These are phyloP conservation scores for Colletotrichum camelliae DNA, from an alignment of 2,329 filamentous ascomycete species.

Conservation along the genomic window DNA sequence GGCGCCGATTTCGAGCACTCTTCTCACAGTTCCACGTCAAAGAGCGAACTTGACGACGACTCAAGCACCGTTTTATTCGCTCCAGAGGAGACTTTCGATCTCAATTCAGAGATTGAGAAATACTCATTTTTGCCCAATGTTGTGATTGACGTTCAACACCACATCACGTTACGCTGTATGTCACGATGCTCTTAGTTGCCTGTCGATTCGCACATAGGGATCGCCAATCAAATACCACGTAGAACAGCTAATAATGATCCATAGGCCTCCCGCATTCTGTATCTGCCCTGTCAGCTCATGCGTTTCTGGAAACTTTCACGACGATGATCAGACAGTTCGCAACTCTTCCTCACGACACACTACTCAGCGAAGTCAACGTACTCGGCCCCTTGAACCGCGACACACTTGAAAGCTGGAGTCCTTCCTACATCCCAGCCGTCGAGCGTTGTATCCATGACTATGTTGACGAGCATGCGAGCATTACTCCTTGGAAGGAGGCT, in stretches of 20 bases:
- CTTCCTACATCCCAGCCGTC: background rate
- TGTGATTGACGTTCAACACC: background rate
- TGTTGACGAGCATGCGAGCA: background rate
- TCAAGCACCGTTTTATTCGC: background rate
- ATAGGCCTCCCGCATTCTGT: background rate
- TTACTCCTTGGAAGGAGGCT: background rate
- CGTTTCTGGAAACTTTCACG: background rate
- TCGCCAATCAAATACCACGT: background rate
- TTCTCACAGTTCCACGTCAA: background rate
- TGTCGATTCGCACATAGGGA: background rate
- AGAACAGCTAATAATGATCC: accelerated
- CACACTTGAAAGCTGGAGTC: background rate
- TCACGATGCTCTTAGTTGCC: accelerated
- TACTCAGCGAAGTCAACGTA: background rate
- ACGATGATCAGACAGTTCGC: background rate
- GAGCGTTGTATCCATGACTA: conserved; percentile 1
- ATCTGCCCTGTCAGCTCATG: background rate
- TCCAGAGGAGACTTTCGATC: background rate
- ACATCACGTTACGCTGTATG: background rate
- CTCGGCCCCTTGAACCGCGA: background rate
- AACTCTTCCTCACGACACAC: background rate
- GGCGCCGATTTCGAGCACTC: background rate
- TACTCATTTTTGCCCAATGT: background rate
- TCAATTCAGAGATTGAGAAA: accelerated
- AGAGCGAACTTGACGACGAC: background rate